A percentile compares a stretch with the other conserved stretches of the same genome.
These are phyloP conservation scores for Atkinsonella texensis DNA, from an alignment of 2,329 filamentous ascomycete species.

Conservation along the genomic window DNA sequence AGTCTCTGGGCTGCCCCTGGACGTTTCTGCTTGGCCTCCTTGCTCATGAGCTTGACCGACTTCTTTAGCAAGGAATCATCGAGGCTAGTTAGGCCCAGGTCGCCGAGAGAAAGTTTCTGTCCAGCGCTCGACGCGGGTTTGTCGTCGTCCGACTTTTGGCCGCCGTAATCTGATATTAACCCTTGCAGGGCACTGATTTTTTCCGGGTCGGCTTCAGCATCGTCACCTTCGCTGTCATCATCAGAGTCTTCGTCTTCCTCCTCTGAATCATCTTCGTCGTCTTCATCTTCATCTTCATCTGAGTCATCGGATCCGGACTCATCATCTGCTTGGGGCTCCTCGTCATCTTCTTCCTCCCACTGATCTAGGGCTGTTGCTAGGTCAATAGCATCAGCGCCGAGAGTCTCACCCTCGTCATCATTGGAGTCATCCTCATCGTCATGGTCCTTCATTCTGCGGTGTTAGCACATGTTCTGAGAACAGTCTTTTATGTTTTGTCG, in stretches of 20 bases:
- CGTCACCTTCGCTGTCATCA: slow-evolving; percentile 38
- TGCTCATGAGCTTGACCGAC: slow-evolving; percentile 62
- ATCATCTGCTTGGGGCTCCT: slow-evolving; percentile 34
- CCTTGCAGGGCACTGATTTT: slow-evolving; percentile 54
- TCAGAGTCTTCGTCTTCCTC: slow-evolving; percentile 18
- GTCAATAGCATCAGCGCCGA: slow-evolving; percentile 48
- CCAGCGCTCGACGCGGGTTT: slow-evolving; percentile 33
- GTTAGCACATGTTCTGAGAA: neutral
- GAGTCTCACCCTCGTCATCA: slow-evolving; percentile 43
- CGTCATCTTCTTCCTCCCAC: slow-evolving; percentile 36
- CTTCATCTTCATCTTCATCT: slow-evolving; percentile 28
- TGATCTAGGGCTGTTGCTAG: slow-evolving; percentile 45
- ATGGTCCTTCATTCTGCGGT: slow-evolving; percentile 1
- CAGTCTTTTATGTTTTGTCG: neutral
- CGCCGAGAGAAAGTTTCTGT: slow-evolving; percentile 60
- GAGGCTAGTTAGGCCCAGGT: slow-evolving; percentile 58
- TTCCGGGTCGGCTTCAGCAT: slow-evolving; percentile 34
- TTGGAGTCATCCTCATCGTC: slow-evolving; percentile 45
- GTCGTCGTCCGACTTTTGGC: slow-evolving; percentile 45
- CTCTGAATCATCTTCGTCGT: slow-evolving; percentile 32
- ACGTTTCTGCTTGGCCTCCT: slow-evolving; percentile 41
- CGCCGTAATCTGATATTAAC: slow-evolving; percentile 57
- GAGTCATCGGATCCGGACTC: slow-evolving; percentile 30
- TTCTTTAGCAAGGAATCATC: slow-evolving; percentile 67
- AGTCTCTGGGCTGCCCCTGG: slow-evolving; percentile 51